Percentiles rank a stretch among this genome's conserved stretches.
phyloP scores from a whole-genome alignment of 495 filamentous ascomycete genomes.

The Sporormia fimetaria region DNA sequence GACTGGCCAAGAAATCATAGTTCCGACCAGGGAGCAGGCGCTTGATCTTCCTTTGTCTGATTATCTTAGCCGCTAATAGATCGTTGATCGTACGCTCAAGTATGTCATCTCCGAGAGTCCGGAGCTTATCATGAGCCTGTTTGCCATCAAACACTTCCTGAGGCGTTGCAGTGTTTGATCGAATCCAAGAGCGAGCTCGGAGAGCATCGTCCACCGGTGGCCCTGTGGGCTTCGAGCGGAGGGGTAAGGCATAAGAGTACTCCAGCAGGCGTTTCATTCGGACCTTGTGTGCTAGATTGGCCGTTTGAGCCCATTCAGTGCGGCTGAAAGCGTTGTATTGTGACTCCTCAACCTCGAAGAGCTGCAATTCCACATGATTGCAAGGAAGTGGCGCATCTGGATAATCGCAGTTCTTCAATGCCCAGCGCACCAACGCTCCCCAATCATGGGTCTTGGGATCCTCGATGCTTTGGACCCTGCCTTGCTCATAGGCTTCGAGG shows the following conservation, averaged over 20 bases:
- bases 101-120: slow-evolving; percentile 32
- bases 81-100: slow-evolving; percentile 5
- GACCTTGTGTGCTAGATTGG: slow-evolving; percentile 11
- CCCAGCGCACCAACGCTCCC: slow-evolving; percentile 65
- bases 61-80: slow-evolving; percentile 4
- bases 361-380: neutral
- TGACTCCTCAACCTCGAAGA: slow-evolving; percentile 7
- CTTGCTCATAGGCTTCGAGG: slow-evolving; percentile 60
- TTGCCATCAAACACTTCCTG: slow-evolving; percentile 38
- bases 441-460: slow-evolving; percentile 67
- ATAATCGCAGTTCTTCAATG: slow-evolving; percentile 32
- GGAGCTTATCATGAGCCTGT: slow-evolving; percentile 38
- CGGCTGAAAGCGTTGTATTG: slow-evolving; percentile 1
- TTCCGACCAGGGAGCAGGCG: slow-evolving; percentile 18
- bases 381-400: slow-evolving; percentile 20
- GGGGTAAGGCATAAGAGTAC: slow-evolving; percentile 2
- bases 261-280: slow-evolving; percentile 2
- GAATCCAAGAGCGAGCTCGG: slow-evolving; percentile 49
- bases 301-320: slow-evolving; percentile 13
- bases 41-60: slow-evolving; percentile 6
- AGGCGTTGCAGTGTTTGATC: slow-evolving; percentile 46
- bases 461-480: slow-evolving; percentile 53
- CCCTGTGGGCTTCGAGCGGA: neutral
- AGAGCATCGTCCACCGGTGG: neutral
- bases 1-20: slow-evolving; percentile 30